Percentiles rank a stretch among this genome's conserved stretches.
Conservation (phyloP, 768 basidiomycete genomes). For the Leccinum obscurum region DNA sequence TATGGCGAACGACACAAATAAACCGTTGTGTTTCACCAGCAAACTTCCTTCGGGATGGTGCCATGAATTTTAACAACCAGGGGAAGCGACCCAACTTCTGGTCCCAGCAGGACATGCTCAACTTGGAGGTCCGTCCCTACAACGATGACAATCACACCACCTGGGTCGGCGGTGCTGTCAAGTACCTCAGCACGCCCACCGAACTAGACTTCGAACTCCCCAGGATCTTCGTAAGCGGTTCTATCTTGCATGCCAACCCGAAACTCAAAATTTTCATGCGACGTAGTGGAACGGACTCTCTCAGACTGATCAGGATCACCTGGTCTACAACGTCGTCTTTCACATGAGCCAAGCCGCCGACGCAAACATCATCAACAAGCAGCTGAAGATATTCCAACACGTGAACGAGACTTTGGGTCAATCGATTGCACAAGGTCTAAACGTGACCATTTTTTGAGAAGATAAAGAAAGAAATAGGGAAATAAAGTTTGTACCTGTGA, state of each 20-base stretch:
- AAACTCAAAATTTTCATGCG: neutral
- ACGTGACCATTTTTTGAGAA: slow-evolving; percentile 15
- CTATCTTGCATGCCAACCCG: neutral
- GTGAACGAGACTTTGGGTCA: slow-evolving; percentile 38
- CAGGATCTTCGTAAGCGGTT: slow-evolving; percentile 31
- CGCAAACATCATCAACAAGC: slow-evolving; percentile 29
- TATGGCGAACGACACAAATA: too few species aligned
- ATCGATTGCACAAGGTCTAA: slow-evolving; percentile 36
- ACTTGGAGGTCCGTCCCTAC: slow-evolving; percentile 35
- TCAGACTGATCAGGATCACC: too few species aligned
- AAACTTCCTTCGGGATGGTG: slow-evolving; percentile 41
- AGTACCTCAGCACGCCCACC: slow-evolving; percentile 34
- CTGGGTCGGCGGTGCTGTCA: slow-evolving; percentile 43
- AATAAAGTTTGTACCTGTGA: neutral
- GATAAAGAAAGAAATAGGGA: neutral
- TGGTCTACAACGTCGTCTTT: too few species aligned
- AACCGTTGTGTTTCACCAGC: slow-evolving; percentile 20
- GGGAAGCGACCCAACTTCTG: slow-evolving; percentile 41
- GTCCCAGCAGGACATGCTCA: slow-evolving; percentile 36
- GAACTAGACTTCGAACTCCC: slow-evolving; percentile 43
- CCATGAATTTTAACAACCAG: slow-evolving; percentile 38
- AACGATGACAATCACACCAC: slow-evolving; percentile 41
- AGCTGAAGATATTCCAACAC: slow-evolving; percentile 38
- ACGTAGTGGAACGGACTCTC: slow-evolving; percentile 29
- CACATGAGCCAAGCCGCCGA: slow-evolving; percentile 4